phyloP scores from a whole-genome alignment of 2,329 filamentous ascomycete species.

The Lasiodiplodia citricola region DNA sequence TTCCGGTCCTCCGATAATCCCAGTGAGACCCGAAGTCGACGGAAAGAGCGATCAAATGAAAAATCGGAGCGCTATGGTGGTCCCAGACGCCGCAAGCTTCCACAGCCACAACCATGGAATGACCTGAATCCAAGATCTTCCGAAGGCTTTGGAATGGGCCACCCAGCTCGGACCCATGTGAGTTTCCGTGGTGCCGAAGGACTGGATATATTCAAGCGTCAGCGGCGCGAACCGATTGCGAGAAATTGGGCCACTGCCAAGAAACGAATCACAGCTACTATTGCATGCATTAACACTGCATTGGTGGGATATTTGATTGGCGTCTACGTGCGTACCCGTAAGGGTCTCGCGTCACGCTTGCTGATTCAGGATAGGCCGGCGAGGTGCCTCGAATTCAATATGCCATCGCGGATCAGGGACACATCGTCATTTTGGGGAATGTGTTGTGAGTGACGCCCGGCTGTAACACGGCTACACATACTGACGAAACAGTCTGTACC shows the following conservation, averaged over 20 bases:
- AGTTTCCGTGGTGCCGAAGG: slow-evolving; percentile 41
- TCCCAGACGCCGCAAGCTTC: slow-evolving; percentile 5
- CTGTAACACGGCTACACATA: neutral
- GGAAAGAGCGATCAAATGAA: slow-evolving; percentile 16
- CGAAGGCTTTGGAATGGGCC: slow-evolving; percentile 11
- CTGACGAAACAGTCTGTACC: slow-evolving; percentile 58
- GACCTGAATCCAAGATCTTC: neutral
- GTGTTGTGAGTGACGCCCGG: slow-evolving; percentile 54
- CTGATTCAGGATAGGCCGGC: slow-evolving; percentile 57
- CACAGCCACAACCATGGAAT: neutral
- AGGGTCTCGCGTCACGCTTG: neutral
- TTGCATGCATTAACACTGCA: slow-evolving; percentile 75
- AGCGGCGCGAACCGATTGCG: slow-evolving; percentile 69
- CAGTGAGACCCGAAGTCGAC: neutral
- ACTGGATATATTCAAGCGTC: slow-evolving; percentile 36
- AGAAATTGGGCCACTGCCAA: slow-evolving; percentile 71
- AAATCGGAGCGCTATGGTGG: neutral
- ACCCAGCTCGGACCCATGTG: slow-evolving; percentile 41
- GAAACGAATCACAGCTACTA: slow-evolving; percentile 71
- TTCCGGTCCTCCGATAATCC: neutral
- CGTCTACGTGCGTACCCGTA: slow-evolving; percentile 61
- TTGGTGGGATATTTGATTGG: slow-evolving; percentile 73
- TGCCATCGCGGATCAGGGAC: slow-evolving; percentile 71
- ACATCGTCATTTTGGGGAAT: slow-evolving; percentile 74
- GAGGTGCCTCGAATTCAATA: slow-evolving; percentile 82